Evolutionary conservation across 148 eudicot species (phyloP).

Genomic region (Camellia granthamiana): DNA sequence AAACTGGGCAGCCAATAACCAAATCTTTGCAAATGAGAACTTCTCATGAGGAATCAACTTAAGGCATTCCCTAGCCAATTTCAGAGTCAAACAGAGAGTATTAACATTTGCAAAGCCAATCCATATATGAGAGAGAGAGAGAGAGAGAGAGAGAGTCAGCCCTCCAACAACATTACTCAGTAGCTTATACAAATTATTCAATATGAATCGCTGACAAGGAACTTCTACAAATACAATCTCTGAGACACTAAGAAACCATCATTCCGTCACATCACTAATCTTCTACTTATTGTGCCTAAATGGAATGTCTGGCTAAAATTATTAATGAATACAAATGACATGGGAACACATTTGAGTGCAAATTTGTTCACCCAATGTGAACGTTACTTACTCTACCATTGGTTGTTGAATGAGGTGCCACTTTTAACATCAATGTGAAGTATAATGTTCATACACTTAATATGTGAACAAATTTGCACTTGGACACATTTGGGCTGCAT

Average conservation of each 20-base stretch:
- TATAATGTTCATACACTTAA: too few species aligned
- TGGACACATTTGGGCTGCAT: background rate
- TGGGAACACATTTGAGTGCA: too few species aligned
- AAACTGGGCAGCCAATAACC: constrained; percentile 93
- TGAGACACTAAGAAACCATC: background rate
- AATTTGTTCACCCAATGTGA: too few species aligned
- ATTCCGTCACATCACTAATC: background rate
- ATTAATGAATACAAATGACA: too few species aligned
- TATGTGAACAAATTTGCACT: too few species aligned
- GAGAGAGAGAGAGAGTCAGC: background rate
- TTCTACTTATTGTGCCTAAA: background rate
- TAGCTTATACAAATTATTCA: background rate
- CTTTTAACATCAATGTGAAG: too few species aligned
- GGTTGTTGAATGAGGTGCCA: too few species aligned
- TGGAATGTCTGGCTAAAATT: too few species aligned
- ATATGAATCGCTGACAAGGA: background rate
- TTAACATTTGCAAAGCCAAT: background rate
- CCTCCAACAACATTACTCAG: background rate
- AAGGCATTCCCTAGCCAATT: constrained; percentile 52
- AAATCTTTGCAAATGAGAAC: constrained; percentile 90
- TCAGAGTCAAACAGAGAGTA: constrained; percentile 9
- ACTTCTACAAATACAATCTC: background rate
- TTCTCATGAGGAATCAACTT: constrained; percentile 58
- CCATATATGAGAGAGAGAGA: background rate
- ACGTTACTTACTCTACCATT: too few species aligned